Conservation (phyloP, 2,329 filamentous ascomycete species). For the Pseudopyricularia cyperi region DNA sequence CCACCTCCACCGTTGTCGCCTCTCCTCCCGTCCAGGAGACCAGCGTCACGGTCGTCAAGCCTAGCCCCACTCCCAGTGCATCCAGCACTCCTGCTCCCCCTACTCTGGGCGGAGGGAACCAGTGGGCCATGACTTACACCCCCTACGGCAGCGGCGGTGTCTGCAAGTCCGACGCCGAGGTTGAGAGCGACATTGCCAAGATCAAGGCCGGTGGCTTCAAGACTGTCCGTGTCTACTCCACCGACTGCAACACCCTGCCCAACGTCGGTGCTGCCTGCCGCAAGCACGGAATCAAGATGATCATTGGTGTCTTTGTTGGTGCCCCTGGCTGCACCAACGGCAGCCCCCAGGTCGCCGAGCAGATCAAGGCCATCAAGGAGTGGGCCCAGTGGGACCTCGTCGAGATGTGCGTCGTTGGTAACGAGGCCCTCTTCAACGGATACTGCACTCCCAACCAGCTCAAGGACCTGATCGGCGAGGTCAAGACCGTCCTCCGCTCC, state of each 20-base stretch:
- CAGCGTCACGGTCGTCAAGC: slow-evolving; percentile 11
- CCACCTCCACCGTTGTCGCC: slow-evolving; percentile 9
- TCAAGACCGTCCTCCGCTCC: slow-evolving; percentile 47
- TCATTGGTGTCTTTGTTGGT: slow-evolving; percentile 80
- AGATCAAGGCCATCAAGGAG: slow-evolving; percentile 58
- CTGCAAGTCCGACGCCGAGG: slow-evolving; percentile 51
- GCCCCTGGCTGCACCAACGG: slow-evolving; percentile 43
- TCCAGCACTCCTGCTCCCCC: slow-evolving; percentile 12
- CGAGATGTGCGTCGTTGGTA: slow-evolving; percentile 73
- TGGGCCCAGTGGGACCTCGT: slow-evolving; percentile 69
- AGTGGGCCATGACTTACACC: slow-evolving; percentile 71
- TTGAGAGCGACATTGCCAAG: slow-evolving; percentile 45
- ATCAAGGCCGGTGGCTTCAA: slow-evolving; percentile 57
- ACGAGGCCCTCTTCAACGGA: slow-evolving; percentile 75
- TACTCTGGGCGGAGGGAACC: slow-evolving; percentile 30
- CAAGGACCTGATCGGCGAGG: slow-evolving; percentile 53
- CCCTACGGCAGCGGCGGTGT: slow-evolving; percentile 48
- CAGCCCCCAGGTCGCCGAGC: slow-evolving; percentile 50
- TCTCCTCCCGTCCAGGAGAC: slow-evolving; percentile 10
- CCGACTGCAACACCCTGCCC: slow-evolving; percentile 73
- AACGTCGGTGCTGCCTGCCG: slow-evolving; percentile 59
- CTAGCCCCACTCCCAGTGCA: slow-evolving; percentile 3
- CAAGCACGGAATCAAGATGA: slow-evolving; percentile 59
- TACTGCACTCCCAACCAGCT: slow-evolving; percentile 54
- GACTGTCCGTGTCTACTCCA: slow-evolving; percentile 73